A percentile compares a stretch with the other conserved stretches of the same genome.
These are phyloP conservation scores for Exophiala bonariae DNA, from an alignment of 2,329 filamentous ascomycete species.

Conservation along the genomic window DNA sequence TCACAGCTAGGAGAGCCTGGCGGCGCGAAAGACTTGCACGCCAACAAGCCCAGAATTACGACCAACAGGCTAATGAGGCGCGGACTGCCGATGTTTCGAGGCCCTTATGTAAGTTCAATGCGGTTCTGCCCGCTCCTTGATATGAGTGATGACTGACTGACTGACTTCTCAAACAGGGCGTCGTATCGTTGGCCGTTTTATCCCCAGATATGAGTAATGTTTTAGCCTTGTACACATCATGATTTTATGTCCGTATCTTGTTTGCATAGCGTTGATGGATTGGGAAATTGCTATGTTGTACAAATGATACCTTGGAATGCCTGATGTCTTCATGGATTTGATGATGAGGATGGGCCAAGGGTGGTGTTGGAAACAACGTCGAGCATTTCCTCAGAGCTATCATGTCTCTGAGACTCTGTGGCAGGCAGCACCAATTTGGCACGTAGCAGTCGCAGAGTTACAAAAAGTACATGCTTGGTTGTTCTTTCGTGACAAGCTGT, in stretches of 20 bases:
- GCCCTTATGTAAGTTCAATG: slow-evolving; percentile 21
- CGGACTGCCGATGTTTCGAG: slow-evolving; percentile 17
- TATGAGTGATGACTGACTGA: not conserved
- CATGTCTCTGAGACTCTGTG: too few relatives aligned
- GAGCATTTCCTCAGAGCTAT: too few relatives aligned
- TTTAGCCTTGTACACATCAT: too few relatives aligned
- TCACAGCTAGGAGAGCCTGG: slow-evolving; percentile 26
- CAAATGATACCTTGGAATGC: too few relatives aligned
- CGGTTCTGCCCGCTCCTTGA: too few relatives aligned
- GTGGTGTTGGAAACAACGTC: not conserved
- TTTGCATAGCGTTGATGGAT: slow-evolving; percentile 20
- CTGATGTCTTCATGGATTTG: too few relatives aligned
- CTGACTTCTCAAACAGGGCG: slow-evolving; percentile 18
- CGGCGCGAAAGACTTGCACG: slow-evolving; percentile 23
- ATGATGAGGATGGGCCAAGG: too few relatives aligned
- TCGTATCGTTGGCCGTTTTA: slow-evolving; percentile 18
- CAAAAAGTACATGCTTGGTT: not conserved
- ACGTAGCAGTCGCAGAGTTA: not conserved
- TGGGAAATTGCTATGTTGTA: not conserved
- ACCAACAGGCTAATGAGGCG: slow-evolving; percentile 21
- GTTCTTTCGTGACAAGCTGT: not conserved
- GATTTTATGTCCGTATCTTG: not conserved
- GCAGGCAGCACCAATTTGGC: too few relatives aligned
- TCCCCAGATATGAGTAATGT: slow-evolving; percentile 16
- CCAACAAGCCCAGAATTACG: slow-evolving; percentile 22